Evolutionary conservation across 345 rosid genomes (phyloP).

Genomic region (Streptanthus diversifolius): DNA sequence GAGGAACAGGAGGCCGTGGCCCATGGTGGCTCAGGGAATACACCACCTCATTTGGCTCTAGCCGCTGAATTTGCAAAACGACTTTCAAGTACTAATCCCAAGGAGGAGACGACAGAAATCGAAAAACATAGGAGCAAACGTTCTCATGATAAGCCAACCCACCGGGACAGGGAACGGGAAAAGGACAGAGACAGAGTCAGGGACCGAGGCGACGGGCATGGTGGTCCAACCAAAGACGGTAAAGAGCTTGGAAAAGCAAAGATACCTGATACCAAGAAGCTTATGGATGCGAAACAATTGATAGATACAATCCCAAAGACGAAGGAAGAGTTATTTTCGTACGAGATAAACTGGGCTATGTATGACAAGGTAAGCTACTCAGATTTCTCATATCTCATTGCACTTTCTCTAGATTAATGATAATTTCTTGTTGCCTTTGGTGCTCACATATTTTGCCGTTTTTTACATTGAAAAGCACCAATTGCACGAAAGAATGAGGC

Average conservation of each 20-base stretch:
- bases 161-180: slow-evolving; percentile 53
- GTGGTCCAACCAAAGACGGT: slow-evolving; percentile 29
- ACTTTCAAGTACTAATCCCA: slow-evolving; percentile 60
- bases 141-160: slow-evolving; percentile 62
- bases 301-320: slow-evolving; percentile 98
- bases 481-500: slow-evolving; percentile 93
- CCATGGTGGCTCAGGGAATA: slow-evolving; percentile 51
- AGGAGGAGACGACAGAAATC: slow-evolving; percentile 63
- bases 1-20: slow-evolving; percentile 87
- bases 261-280: slow-evolving; percentile 71
- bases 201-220: slow-evolving; percentile 57
- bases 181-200: slow-evolving; percentile 56
- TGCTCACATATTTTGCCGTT: not conserved
- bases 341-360: slow-evolving; percentile 86
- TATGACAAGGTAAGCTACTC: slow-evolving; percentile 72
- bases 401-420: not conserved
- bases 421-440: slow-evolving; percentile 9
- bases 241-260: slow-evolving; percentile 52
- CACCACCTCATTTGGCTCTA: slow-evolving; percentile 77
- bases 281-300: slow-evolving; percentile 91
- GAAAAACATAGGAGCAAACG: slow-evolving; percentile 81
- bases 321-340: slow-evolving; percentile 88
- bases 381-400: not conserved
- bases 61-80: slow-evolving; percentile 96
- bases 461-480: slow-evolving; percentile 44